Percentiles rank a stretch among this genome's conserved stretches.
These are phyloP conservation scores for Catunica adiposa DNA, from an alignment of 2,329 filamentous ascomycete species.

Conservation along the genomic window DNA sequence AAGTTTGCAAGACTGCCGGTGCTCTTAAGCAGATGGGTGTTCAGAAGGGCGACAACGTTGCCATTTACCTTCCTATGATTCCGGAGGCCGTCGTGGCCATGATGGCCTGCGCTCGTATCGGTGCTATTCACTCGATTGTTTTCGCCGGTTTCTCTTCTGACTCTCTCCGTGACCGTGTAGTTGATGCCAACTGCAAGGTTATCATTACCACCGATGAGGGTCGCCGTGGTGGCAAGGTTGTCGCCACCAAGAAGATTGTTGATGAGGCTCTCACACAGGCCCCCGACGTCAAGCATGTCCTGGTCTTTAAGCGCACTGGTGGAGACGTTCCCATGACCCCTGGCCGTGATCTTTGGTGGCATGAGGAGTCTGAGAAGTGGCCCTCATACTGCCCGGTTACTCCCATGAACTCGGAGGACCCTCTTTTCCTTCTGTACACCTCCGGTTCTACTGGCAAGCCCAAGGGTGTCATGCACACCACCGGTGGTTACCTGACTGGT, in stretches of 20 bases:
- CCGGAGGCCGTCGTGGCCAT: constrained; percentile 86
- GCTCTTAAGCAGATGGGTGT: constrained; percentile 91
- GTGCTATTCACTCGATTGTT: constrained; percentile 90
- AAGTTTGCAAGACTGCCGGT: constrained; percentile 78
- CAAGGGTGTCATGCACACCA: constrained; percentile 98
- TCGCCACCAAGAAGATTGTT: constrained; percentile 97
- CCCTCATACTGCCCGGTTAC: constrained; percentile 82
- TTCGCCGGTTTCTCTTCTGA: constrained; percentile 97
- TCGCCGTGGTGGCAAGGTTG: constrained; percentile 91
- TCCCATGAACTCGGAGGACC: constrained; percentile 82
- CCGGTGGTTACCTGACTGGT: constrained; percentile 83
- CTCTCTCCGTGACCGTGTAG: constrained; percentile 84
- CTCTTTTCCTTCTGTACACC: constrained; percentile 93
- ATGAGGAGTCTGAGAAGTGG: constrained; percentile 96
- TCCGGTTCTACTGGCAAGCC: constrained; percentile 97
- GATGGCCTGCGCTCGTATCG: constrained; percentile 79
- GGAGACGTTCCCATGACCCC: constrained; percentile 76
- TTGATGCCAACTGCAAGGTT: constrained; percentile 79
- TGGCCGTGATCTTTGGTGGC: constrained; percentile 92
- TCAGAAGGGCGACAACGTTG: constrained; percentile 91
- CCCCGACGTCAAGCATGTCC: constrained; percentile 65
- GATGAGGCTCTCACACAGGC: constrained; percentile 95
- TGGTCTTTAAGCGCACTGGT: constrained; percentile 92
- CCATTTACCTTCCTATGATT: constrained; percentile 97
- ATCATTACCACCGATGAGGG: constrained; percentile 97